Evolutionary conservation across 169 alveolate genomes (phyloP).

Genomic region (Plasmodium gonderi): DNA sequence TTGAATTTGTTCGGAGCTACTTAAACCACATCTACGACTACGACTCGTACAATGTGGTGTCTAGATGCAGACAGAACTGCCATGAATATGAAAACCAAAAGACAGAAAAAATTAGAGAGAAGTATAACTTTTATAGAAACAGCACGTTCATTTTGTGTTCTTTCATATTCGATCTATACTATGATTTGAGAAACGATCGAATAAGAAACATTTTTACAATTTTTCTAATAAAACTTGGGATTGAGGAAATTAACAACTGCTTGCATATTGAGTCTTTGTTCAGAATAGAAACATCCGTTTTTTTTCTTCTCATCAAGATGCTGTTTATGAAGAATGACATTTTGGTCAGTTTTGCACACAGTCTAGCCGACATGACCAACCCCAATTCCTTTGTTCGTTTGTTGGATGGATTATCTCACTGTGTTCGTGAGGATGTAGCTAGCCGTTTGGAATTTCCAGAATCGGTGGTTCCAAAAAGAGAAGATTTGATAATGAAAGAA

Average conservation of each 20-base stretch:
- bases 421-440: not conserved
- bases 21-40: too few relatives aligned
- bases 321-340: conserved; percentile 46
- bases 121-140: conserved; percentile 17
- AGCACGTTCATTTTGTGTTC: conserved; percentile 46
- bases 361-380: conserved; percentile 19
- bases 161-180: conserved; percentile 61
- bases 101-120: not conserved
- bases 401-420: not conserved
- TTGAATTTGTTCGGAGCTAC: too few relatives aligned
- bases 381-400: conserved; percentile 30
- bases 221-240: conserved; percentile 61
- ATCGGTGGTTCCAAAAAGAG: too few relatives aligned
- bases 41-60: not conserved
- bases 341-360: conserved; percentile 2
- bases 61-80: not conserved
- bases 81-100: too few relatives aligned
- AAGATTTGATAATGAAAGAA: too few relatives aligned
- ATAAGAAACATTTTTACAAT: conserved; percentile 52
- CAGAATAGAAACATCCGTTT: conserved; percentile 38
- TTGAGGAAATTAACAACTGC: conserved; percentile 54
- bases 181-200: conserved; percentile 30
- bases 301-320: conserved; percentile 46
- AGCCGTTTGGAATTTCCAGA: too few relatives aligned
- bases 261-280: conserved; percentile 31